A percentile compares a stretch with the other conserved stretches of the same genome.
These are phyloP conservation scores for Beauveria bassiana DNA, from an alignment of 2,329 filamentous ascomycete species.

Conservation along the genomic window DNA sequence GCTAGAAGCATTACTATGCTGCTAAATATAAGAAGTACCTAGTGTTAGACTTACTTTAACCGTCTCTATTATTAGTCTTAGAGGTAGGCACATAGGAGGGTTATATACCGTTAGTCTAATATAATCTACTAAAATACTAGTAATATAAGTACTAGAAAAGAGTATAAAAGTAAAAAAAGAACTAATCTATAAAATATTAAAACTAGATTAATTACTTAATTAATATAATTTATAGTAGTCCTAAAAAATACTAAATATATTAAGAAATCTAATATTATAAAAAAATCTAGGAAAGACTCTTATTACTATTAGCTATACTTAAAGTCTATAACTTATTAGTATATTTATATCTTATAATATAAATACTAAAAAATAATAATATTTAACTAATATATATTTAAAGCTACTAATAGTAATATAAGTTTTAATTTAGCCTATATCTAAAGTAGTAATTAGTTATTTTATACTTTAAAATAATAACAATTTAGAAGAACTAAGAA, in stretches of 20 bases:
- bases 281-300: conserved; percentile 11
- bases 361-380: background rate
- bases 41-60: background rate
- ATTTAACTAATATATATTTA: background rate
- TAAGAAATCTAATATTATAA: conserved; percentile 22
- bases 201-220: conserved; percentile 21
- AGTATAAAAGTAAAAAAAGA: conserved; percentile 28
- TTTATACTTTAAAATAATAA: background rate
- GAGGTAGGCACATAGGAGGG: background rate
- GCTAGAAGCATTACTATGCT: background rate
- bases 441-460: background rate
- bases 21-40: background rate
- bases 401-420: background rate
- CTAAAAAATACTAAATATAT: conserved; percentile 26
- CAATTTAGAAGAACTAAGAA: background rate
- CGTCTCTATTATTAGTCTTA: background rate
- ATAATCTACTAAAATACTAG: conserved; percentile 29
- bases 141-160: conserved; percentile 26
- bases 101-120: conserved; percentile 24
- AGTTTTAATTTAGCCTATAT: background rate
- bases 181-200: conserved; percentile 27
- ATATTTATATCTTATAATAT: background rate
- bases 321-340: background rate
- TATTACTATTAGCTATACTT: background rate
- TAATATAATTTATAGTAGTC: conserved; percentile 22